These are phyloP conservation scores for Wickerhamiella slavikovae DNA, from an alignment of 805 yeast genomes.

Conservation along the genomic window DNA sequence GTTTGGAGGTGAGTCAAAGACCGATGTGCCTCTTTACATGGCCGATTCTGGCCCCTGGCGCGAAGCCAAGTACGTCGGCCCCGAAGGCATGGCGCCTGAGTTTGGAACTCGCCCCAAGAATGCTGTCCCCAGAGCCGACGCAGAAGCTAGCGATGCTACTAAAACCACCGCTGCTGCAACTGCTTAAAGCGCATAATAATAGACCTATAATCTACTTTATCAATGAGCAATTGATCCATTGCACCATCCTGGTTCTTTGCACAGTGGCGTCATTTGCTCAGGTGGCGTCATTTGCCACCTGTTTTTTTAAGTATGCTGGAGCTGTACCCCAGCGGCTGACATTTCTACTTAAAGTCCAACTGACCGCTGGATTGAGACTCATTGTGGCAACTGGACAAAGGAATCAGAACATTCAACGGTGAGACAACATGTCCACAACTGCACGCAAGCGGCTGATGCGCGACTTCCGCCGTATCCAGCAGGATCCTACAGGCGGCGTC, in stretches of 20 bases:
- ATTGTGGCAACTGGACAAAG: too few species aligned
- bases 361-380: too few species aligned
- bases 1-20: constrained; percentile 69
- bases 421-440: constrained; percentile 82
- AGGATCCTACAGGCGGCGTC: constrained; percentile 95
- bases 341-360: too few species aligned
- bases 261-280: too few species aligned
- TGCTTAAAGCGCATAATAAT: too few species aligned
- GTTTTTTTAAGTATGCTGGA: too few species aligned
- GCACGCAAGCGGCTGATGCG: constrained; percentile 99
- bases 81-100: constrained; percentile 81
- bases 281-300: too few species aligned
- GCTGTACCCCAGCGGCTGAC: too few species aligned
- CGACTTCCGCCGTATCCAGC: constrained; percentile 95
- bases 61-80: constrained; percentile 69
- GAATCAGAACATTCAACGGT: too few species aligned
- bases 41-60: constrained; percentile 97
- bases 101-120: neutral
- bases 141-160: neutral
- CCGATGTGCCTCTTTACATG: constrained; percentile 43
- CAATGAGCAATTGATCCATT: too few species aligned
- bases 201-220: too few species aligned
- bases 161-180: neutral
- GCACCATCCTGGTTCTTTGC: too few species aligned
- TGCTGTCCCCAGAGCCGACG: neutral